Evolutionary conservation across 768 basidiomycete genomes (phyloP).

Genomic region (Podaxis sp.): DNA sequence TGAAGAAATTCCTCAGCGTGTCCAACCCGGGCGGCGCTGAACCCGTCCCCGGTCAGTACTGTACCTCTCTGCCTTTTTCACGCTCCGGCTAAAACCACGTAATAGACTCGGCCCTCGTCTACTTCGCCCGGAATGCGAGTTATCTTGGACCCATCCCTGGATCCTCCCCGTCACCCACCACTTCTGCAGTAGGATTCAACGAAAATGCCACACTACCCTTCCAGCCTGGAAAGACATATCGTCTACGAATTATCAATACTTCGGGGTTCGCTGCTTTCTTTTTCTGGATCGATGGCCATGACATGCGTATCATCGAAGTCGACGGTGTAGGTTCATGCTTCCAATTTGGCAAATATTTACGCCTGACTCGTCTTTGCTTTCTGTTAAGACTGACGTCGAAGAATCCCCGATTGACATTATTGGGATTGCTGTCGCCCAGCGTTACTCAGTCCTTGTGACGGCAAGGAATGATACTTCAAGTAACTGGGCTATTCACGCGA

Average conservation of each 20-base stretch:
- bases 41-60: slow-evolving; percentile 72
- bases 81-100: not conserved
- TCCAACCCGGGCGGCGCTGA: slow-evolving; percentile 84
- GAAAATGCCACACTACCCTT: slow-evolving; percentile 86
- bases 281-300: slow-evolving; percentile 89
- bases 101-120: slow-evolving; percentile 77
- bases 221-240: slow-evolving; percentile 85
- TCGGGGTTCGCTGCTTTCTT: slow-evolving; percentile 72
- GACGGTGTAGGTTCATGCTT: slow-evolving; percentile 66
- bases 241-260: slow-evolving; percentile 86
- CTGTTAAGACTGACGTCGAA: slow-evolving; percentile 67
- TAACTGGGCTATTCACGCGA: slow-evolving; percentile 90
- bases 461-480: slow-evolving; percentile 81
- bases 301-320: slow-evolving; percentile 82
- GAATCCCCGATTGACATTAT: slow-evolving; percentile 72
- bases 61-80: not conserved
- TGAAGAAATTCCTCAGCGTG: slow-evolving; percentile 66
- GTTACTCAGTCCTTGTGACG: slow-evolving; percentile 90
- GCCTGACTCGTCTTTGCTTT: not conserved
- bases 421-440: slow-evolving; percentile 81
- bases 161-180: slow-evolving; percentile 48
- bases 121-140: slow-evolving; percentile 72
- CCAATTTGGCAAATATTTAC: not conserved
- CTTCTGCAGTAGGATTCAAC: slow-evolving; percentile 74
- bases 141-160: slow-evolving; percentile 67